Conservation (phyloP, 1,284 basidiomycete genomes). For the Boletellus deceptivus region DNA sequence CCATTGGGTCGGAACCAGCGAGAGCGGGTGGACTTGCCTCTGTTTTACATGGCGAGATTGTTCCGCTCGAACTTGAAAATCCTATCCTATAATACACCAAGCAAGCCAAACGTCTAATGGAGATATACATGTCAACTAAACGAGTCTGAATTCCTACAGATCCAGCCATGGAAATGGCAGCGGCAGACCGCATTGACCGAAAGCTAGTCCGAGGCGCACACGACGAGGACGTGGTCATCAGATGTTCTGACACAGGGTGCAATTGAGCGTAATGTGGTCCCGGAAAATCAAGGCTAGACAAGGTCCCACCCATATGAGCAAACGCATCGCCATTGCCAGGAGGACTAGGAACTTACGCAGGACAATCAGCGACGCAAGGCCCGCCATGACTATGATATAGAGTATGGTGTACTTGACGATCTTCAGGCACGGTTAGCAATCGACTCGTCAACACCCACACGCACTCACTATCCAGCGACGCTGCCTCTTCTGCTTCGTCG, state of each 20-base stretch:
- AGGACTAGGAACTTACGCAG: constrained; percentile 59
- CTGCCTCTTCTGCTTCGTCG: constrained; percentile 88
- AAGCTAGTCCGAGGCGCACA: constrained; percentile 11
- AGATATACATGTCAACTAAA: constrained; percentile 30
- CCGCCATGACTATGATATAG: constrained; percentile 76
- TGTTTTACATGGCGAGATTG: background rate
- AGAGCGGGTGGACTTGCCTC: background rate
- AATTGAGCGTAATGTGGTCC: constrained; percentile 64
- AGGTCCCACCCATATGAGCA: constrained; percentile 7
- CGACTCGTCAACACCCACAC: background rate
- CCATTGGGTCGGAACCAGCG: background rate
- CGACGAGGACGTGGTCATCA: constrained; percentile 42
- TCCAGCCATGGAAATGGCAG: constrained; percentile 13
- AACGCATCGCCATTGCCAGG: background rate
- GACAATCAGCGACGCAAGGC: constrained; percentile 80
- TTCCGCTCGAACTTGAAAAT: constrained; percentile 13
- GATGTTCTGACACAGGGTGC: constrained; percentile 75
- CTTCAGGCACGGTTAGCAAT: constrained; percentile 34
- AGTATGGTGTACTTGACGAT: constrained; percentile 82
- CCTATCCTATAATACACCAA: constrained; percentile 34
- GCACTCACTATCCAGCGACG: constrained; percentile 82
- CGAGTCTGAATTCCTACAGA: constrained; percentile 20
- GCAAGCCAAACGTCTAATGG: constrained; percentile 19
- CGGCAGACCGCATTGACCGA: background rate
- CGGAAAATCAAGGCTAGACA: constrained; percentile 65